Base-by-base conservation (phyloP, 176 grass and related monocot genomes). In the Hsuehochloa calcarea region DNA sequence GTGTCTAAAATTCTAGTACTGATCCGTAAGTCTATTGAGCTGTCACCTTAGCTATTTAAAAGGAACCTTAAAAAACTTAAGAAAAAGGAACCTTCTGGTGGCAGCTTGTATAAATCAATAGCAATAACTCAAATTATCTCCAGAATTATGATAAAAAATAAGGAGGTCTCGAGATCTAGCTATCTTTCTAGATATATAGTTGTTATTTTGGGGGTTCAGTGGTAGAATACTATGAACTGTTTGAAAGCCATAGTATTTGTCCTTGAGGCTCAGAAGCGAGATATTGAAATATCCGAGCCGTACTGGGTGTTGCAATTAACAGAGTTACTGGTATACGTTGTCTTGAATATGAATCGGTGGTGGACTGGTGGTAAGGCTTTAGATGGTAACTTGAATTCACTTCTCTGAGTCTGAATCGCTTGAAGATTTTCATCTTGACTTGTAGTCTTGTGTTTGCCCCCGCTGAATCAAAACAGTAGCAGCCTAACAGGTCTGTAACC, bases 41-140 rank as follows among this genome's bases (percentile, higher is more conserved):
- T 50, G 74, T 55, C 22, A 63, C 54, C 63, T 82, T 80, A 61
- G 43, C 20, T 85, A 74, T 80, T 56, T 84, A 60, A 69, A 77
- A 74, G 77, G 35, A 80, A 44, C 46, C 35, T 78, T 34, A 12
- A 39, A 75, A n/a, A 26, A 55, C 23, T 26, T 39, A 22, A 66
- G 35, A 39, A 54, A 67, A 39, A 55, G 62, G 46, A 79, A 87
- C 43, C 46, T 65, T 66, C 74, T 60, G 35, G 65, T 35, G 85
- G 46, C 59, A 29, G 58, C 60, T 63, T 86, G 80, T 83, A 79
- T 83, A 79, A 80, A 27, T 46, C 29, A 71, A 45, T 86, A 83
- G 74, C 45, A 87, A 87, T 86, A 83, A 87, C 52, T 85, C 62
- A 47, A 70, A 65, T 65, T 58, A 72, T 78, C 73, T 58, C 79